Percentiles rank a stretch among this genome's conserved stretches.
Evolutionary conservation across 2,329 filamentous ascomycete genomes (phyloP).

Genomic region (Grosmannia serpens): DNA sequence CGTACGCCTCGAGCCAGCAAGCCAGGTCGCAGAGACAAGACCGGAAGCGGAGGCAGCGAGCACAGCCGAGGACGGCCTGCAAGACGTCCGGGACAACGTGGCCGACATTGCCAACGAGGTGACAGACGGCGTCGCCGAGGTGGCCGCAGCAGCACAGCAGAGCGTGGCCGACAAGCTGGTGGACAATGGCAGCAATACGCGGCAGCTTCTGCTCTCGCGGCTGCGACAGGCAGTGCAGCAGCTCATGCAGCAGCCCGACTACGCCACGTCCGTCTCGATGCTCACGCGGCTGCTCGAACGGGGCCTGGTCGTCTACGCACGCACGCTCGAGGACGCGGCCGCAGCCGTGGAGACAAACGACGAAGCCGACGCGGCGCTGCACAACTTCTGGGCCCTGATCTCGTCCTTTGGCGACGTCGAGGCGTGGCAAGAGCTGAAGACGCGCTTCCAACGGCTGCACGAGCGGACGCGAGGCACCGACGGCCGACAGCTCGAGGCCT

Average conservation of each 20-base stretch:
- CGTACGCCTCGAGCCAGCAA: conserved; percentile 42
- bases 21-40: conserved; percentile 37
- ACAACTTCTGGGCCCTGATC: conserved; percentile 71
- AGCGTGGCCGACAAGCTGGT: conserved; percentile 65
- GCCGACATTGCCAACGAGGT: conserved; percentile 42
- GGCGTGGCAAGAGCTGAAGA: conserved; percentile 66
- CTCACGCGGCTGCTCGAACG: conserved; percentile 64
- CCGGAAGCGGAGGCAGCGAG: conserved; percentile 24
- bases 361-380: conserved; percentile 62
- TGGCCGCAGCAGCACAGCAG: conserved; percentile 47
- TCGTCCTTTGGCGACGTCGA: conserved; percentile 65
- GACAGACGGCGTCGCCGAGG: conserved; percentile 39
- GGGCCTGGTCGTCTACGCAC: conserved; percentile 69
- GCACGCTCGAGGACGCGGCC: conserved; percentile 53
- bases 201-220: conserved; percentile 46
- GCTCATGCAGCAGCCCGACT: conserved; percentile 66
- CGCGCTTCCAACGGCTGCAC: conserved; percentile 57
- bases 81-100: conserved; percentile 30
- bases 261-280: conserved; percentile 74
- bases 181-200: conserved; percentile 58
- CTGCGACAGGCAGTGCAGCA: conserved; percentile 66
- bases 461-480: conserved; percentile 56
- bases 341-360: conserved; percentile 62
- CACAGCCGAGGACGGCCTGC: conserved; percentile 15
- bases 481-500: conserved; percentile 66